These are phyloP conservation scores for Amaranthus cruentus DNA, from an alignment of 148 eudicot genomes.

Conservation along the genomic window DNA sequence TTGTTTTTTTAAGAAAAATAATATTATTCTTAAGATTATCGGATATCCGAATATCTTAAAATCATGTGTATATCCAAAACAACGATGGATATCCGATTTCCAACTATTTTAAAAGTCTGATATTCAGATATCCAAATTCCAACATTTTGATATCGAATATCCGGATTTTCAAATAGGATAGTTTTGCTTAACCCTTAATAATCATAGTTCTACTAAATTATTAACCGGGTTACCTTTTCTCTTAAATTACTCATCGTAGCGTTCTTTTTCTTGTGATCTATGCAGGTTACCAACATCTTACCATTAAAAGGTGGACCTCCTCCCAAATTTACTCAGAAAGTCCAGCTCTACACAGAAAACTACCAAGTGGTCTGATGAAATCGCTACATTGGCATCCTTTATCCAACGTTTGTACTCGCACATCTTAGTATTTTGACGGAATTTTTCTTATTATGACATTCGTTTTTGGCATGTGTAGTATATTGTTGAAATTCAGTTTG, in stretches of 20 bases:
- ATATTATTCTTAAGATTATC: too few species aligned
- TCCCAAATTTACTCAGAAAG: slow-evolving; percentile 73
- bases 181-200: not conserved
- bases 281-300: slow-evolving; percentile 66
- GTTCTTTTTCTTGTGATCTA: not conserved
- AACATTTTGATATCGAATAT: not conserved
- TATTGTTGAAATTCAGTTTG: slow-evolving; percentile 1
- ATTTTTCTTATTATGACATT: not conserved
- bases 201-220: not conserved
- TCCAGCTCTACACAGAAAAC: slow-evolving; percentile 60
- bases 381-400: not conserved
- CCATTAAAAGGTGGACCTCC: slow-evolving; percentile 76
- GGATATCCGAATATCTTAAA: too few species aligned
- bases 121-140: not conserved
- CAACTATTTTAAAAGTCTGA: too few species aligned
- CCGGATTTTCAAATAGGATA: not conserved
- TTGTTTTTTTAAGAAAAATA: too few species aligned
- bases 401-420: slow-evolving; percentile 8
- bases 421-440: not conserved
- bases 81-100: too few species aligned
- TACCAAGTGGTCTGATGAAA: slow-evolving; percentile 70
- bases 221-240: not conserved
- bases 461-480: slow-evolving; percentile 10
- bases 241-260: not conserved
- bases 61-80: too few species aligned